Evolutionary conservation across 2,329 filamentous ascomycete species (phyloP), one percentile per base, ranked within the genome.

Genomic region (Fusarium sp.): DNA sequence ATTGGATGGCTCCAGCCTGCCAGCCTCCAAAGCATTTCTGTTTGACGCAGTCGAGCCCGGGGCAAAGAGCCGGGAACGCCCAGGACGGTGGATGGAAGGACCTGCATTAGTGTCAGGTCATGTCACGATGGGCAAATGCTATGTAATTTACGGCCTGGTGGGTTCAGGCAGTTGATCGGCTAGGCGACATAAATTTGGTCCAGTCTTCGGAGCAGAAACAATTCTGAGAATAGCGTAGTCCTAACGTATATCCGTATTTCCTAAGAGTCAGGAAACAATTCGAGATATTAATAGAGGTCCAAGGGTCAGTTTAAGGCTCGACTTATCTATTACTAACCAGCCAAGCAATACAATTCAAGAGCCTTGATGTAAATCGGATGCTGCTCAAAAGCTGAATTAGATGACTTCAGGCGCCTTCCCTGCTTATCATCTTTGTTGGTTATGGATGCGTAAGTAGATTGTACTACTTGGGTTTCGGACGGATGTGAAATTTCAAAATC

Each of bases 21-120:
- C n/a, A n/a, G n/a, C n/a, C 36, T 56, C 54, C 57, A 62, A 60
- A 43, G 51, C 41, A 69, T 31, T 14, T 67, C 46, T 62, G 54
- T 63, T 67, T 69, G 62, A 66, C 58, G 65, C 58, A 69, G 58
- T 59, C 50, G 58, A 69, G 48, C 50, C 64, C 51, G 65, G 54
- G 67, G 67, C 50, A 46, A 46, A 45, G 43, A 53, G 62, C 66
- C 62, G 66, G 66, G 31, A 45, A 66, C 60, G 46, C 58, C 65
- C 56, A 64, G 48, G 60, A 60, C 61, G 67, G 69, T 73, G 69
- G 62, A 57, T 65, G 59, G 56, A 67, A 69, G 71, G 71, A 73
- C 69, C 67, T 73, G 67, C 71, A 67, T 71, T 71, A 73, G 71
- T 70, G 71, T 63, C 52, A 69, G 66, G 66, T 45, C 59, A 60